Evolutionary conservation across 495 filamentous ascomycete genomes (phyloP).

Genomic region (Penicillium angulare): DNA sequence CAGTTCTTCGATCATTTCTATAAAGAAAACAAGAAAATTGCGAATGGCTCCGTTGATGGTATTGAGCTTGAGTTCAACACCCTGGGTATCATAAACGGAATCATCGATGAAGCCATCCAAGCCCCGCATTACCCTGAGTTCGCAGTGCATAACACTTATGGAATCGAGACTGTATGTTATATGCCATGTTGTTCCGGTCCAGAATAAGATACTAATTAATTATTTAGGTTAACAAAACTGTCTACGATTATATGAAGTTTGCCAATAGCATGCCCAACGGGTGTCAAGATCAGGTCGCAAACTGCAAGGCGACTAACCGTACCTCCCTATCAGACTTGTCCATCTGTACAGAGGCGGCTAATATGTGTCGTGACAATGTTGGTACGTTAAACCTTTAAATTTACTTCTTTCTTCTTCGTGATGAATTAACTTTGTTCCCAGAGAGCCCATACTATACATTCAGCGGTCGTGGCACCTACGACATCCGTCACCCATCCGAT

Average conservation of each 20-base stretch:
- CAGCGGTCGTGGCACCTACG: constrained; percentile 58
- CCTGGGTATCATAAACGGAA: constrained; percentile 64
- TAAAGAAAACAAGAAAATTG: constrained; percentile 58
- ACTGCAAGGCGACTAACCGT: constrained; percentile 47
- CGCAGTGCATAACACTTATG: constrained; percentile 75
- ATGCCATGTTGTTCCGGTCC: too few relatives aligned
- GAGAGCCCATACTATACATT: constrained; percentile 27
- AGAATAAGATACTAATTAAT: constrained; percentile 8
- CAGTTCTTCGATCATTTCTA: constrained; percentile 57
- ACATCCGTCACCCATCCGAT: constrained; percentile 50
- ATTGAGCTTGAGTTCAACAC: constrained; percentile 49
- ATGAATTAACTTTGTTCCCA: constrained; percentile 56
- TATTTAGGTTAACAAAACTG: constrained; percentile 51
- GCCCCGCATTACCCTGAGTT: constrained; percentile 63
- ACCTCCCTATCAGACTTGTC: constrained; percentile 40
- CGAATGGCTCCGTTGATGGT: constrained; percentile 35
- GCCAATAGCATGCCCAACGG: constrained; percentile 53
- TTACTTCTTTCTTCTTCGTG: too few relatives aligned
- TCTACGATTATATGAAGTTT: constrained; percentile 47
- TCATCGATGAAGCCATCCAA: constrained; percentile 70
- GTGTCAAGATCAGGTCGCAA: constrained; percentile 56
- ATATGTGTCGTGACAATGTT: constrained; percentile 44
- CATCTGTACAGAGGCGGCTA: constrained; percentile 38
- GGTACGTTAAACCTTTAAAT: constrained; percentile 17
- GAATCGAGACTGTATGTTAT: constrained; percentile 50